Conservation (phyloP, 352 stramenopile genomes). For the Thraustochytrium sp. region DNA sequence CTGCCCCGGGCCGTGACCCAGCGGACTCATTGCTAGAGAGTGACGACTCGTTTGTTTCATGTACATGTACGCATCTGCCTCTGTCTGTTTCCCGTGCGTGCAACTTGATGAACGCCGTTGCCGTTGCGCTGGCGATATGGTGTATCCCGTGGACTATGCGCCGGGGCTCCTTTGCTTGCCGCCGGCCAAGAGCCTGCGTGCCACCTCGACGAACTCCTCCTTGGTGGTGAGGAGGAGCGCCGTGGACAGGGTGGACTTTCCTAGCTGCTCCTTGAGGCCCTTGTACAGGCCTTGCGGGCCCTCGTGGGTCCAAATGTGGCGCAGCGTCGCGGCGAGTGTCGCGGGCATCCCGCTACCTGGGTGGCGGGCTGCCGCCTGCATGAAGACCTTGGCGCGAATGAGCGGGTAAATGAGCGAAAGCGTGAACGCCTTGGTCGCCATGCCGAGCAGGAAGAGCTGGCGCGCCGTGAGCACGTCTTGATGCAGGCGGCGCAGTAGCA, state of each 20-base stretch:
- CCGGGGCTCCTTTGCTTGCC: too few relatives aligned
- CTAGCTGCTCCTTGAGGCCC: constrained; percentile 2
- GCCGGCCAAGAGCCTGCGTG: background rate
- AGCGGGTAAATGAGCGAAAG: constrained; percentile 16
- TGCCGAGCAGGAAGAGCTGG: constrained; percentile 13
- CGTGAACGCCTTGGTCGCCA: constrained; percentile 21
- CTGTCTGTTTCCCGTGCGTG: too few relatives aligned
- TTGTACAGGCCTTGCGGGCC: background rate
- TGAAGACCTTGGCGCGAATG: constrained; percentile 4
- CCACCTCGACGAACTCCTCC: background rate
- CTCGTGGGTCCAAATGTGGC: background rate
- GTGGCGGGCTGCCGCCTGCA: background rate
- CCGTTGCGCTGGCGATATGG: too few relatives aligned
- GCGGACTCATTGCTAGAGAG: too few relatives aligned
- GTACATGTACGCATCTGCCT: too few relatives aligned
- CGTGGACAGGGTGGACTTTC: background rate
- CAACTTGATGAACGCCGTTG: too few relatives aligned
- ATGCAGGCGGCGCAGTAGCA: background rate
- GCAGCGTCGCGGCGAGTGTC: background rate
- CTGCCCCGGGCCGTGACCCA: too few relatives aligned
- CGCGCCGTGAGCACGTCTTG: background rate
- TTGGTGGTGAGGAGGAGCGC: constrained; percentile 15
- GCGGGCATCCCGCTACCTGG: background rate
- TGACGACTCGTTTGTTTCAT: too few relatives aligned
- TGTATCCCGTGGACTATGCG: too few relatives aligned